Conservation (phyloP, 2,329 filamentous ascomycete species). For the Apiospora saccharicola region DNA sequence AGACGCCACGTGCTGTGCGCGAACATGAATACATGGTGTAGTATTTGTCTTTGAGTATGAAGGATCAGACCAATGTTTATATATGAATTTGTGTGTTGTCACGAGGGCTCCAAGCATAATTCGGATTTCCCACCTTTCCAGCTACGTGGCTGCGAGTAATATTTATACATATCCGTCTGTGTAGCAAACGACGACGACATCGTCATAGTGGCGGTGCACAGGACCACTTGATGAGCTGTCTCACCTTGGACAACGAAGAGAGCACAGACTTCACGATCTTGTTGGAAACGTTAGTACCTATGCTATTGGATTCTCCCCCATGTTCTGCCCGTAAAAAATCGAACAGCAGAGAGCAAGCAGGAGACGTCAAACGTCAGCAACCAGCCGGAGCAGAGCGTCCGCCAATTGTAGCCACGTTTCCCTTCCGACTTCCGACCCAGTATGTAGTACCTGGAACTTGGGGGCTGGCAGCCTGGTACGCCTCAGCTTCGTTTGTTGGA, state of each 20-base stretch:
- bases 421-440: not conserved
- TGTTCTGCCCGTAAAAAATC: not conserved
- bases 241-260: slow-evolving; percentile 4
- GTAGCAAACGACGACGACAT: slow-evolving; percentile 13
- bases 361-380: slow-evolving; percentile 2
- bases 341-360: not conserved
- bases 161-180: not conserved
- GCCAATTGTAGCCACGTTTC: slow-evolving; percentile 16
- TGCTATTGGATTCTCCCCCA: not conserved
- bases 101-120: not conserved
- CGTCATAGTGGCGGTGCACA: slow-evolving; percentile 16
- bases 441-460: not conserved
- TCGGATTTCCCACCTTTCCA: not conserved
- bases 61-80: not conserved
- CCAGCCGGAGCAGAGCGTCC: not conserved
- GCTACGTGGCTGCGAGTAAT: no score
- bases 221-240: not conserved
- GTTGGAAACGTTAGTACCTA: slow-evolving; percentile 11
- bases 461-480: not conserved
- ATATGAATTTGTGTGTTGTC: not conserved
- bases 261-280: slow-evolving; percentile 20
- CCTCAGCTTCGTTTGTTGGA: not conserved
- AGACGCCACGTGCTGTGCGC: slow-evolving; percentile 4
- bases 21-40: not conserved
- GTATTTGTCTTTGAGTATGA: not conserved